Conservation (phyloP, 2,329 filamentous ascomycete genomes). For the Cladophialophora psammophila region DNA sequence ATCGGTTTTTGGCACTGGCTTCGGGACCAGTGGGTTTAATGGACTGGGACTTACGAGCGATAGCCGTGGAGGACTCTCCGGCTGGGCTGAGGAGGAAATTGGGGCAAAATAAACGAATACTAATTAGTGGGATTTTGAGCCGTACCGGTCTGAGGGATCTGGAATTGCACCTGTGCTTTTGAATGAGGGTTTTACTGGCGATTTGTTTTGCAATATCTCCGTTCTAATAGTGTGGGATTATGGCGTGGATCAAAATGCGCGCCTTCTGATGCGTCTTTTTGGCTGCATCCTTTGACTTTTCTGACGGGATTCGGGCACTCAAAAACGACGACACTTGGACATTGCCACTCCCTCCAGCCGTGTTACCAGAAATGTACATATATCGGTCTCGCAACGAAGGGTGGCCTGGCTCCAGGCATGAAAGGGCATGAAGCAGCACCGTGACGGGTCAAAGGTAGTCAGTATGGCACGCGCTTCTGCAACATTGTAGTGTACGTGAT, state of each 20-base stretch:
- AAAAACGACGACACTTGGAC: constrained; percentile 27
- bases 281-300: constrained; percentile 34
- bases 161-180: constrained; percentile 27
- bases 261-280: constrained; percentile 27
- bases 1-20: constrained; percentile 62
- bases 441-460: constrained; percentile 4
- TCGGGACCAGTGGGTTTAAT: constrained; percentile 62
- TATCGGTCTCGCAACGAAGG: constrained; percentile 19
- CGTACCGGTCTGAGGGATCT: constrained; percentile 16
- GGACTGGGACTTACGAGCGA: constrained; percentile 67
- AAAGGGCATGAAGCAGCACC: constrained; percentile 16
- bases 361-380: constrained; percentile 30
- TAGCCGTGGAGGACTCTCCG: constrained; percentile 58
- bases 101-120: constrained; percentile 57
- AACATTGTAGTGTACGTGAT: background rate
- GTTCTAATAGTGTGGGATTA: constrained; percentile 31
- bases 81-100: constrained; percentile 71
- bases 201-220: constrained; percentile 22
- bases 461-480: background rate
- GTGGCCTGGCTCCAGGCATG: constrained; percentile 7
- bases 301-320: constrained; percentile 19
- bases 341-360: constrained; percentile 22
- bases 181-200: constrained; percentile 21
- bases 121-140: constrained; percentile 22
- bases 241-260: constrained; percentile 1